These are phyloP conservation scores for Neurospora sp. DNA, from an alignment of 495 filamentous ascomycete genomes.

Conservation along the genomic window DNA sequence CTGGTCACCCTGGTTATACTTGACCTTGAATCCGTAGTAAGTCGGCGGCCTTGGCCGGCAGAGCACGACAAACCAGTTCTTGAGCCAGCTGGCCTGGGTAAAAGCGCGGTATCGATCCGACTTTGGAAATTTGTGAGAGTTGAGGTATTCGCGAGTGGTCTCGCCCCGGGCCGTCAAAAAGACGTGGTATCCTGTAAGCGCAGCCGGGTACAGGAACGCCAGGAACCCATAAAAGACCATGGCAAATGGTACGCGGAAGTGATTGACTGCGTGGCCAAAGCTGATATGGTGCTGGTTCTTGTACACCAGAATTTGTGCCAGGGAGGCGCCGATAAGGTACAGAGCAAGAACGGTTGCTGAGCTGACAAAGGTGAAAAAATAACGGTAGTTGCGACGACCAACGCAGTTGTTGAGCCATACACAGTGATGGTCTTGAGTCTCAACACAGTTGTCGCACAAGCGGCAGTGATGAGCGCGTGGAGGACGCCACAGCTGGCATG, in stretches of 20 bases:
- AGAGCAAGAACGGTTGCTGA: slow-evolving; percentile 63
- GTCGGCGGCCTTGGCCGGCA: slow-evolving; percentile 77
- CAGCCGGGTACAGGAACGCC: slow-evolving; percentile 68
- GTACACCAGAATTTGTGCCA: slow-evolving; percentile 74
- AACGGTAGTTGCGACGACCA: slow-evolving; percentile 93
- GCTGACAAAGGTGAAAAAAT: slow-evolving; percentile 85
- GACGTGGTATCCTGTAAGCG: slow-evolving; percentile 77
- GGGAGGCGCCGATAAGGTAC: slow-evolving; percentile 62
- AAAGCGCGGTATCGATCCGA: slow-evolving; percentile 88
- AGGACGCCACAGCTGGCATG: slow-evolving; percentile 92
- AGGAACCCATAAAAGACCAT: slow-evolving; percentile 78
- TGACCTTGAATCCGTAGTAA: slow-evolving; percentile 77
- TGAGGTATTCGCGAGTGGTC: slow-evolving; percentile 92
- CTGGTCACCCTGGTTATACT: slow-evolving; percentile 74
- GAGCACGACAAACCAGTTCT: slow-evolving; percentile 75
- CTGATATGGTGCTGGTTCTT: slow-evolving; percentile 45
- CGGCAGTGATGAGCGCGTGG: slow-evolving; percentile 94
- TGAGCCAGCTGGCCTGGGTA: slow-evolving; percentile 62
- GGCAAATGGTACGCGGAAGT: slow-evolving; percentile 72
- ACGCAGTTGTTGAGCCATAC: slow-evolving; percentile 99
- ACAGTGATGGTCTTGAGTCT: slow-evolving; percentile 97
- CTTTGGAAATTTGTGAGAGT: slow-evolving; percentile 87
- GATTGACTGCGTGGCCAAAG: slow-evolving; percentile 55
- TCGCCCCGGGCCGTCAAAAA: slow-evolving; percentile 85
- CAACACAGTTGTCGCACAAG: slow-evolving; percentile 91